Conservation (phyloP, 768 basidiomycete species). For the Agrocybe pediades region DNA sequence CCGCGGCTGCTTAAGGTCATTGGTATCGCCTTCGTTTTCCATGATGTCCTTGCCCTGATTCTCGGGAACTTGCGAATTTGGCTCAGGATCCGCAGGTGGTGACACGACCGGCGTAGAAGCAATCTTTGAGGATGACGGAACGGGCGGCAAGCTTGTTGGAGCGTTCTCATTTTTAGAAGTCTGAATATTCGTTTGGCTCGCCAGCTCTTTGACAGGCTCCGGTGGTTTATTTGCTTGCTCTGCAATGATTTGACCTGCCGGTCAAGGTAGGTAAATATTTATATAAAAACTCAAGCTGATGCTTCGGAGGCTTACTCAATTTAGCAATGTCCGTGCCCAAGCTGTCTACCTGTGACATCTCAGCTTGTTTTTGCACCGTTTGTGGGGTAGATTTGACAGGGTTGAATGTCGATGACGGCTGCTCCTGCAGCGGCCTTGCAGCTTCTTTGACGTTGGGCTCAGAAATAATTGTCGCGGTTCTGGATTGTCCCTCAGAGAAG, state of each 20-base stretch:
- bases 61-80: not conserved
- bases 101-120: not conserved
- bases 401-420: not conserved
- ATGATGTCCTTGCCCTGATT: not conserved
- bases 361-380: not conserved
- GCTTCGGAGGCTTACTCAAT: not conserved
- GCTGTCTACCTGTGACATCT: not conserved
- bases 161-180: too few species aligned
- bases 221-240: not conserved
- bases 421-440: not conserved
- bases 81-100: not conserved
- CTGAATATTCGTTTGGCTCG: too few species aligned
- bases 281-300: not conserved
- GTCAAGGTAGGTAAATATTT: not conserved
- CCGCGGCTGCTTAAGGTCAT: slow-evolving; percentile 14
- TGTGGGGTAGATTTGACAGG: not conserved
- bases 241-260: not conserved
- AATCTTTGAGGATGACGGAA: not conserved
- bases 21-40: slow-evolving; percentile 4
- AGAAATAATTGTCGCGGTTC: not conserved
- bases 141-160: too few species aligned
- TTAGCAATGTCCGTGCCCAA: not conserved
- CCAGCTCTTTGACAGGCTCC: too few species aligned
- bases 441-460: not conserved
- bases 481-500: not conserved